These are phyloP conservation scores for Aeschynomene evenia DNA, from an alignment of 306 rosid genomes.

Conservation along the genomic window DNA sequence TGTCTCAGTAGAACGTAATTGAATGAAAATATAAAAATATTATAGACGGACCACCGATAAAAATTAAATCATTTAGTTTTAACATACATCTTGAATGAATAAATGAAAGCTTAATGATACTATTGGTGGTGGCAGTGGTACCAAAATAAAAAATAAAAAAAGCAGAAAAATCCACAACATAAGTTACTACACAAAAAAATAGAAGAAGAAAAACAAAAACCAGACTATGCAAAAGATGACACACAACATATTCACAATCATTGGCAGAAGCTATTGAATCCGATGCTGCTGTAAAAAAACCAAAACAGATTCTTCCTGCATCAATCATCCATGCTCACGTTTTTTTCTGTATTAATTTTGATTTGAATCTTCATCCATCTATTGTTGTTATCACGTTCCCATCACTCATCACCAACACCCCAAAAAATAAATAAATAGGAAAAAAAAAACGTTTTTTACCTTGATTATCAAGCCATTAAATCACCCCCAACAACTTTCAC, in stretches of 20 bases:
- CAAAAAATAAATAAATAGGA: background rate
- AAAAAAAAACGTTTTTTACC: background rate
- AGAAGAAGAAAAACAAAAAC: background rate
- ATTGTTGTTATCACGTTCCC: slow-evolving; percentile 40
- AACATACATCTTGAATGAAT: background rate
- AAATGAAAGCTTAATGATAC: background rate
- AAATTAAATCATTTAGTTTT: too few relatives aligned
- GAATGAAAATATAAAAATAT: too few relatives aligned
- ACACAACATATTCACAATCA: slow-evolving; percentile 19
- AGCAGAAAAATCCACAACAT: background rate
- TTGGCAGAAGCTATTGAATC: slow-evolving; percentile 4
- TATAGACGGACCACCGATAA: too few relatives aligned
- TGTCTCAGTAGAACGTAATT: too few relatives aligned
- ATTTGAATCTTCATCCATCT: background rate
- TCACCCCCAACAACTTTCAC: slow-evolving; percentile 46
- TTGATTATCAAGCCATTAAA: slow-evolving; percentile 42
- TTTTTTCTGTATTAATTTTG: background rate
- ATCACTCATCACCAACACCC: slow-evolving; percentile 37
- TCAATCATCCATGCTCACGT: slow-evolving; percentile 1
- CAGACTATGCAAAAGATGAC: slow-evolving; percentile 1
- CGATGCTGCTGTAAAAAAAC: background rate
- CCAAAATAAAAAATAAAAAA: background rate
- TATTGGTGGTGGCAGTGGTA: background rate
- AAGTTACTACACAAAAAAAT: background rate
- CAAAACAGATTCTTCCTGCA: background rate